Base-by-base conservation (phyloP, 805 yeast genomes). In the Sugiyamaella valdiviana region DNA sequence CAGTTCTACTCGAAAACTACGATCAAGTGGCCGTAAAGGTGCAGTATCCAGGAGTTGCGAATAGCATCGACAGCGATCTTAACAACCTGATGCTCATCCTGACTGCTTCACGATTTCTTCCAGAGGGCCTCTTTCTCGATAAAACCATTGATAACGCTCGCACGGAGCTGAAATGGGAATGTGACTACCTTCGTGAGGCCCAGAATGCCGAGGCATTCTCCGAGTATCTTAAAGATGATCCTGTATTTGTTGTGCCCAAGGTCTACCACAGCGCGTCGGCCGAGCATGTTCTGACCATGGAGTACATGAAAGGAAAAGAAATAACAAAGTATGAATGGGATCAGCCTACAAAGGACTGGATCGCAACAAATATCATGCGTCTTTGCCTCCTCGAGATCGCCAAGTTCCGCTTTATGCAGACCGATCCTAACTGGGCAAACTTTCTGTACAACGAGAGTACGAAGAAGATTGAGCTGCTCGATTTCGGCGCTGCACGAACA, bases 361-460 rank as follows among this genome's bases (percentile, higher is more conserved):
- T 93, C 45, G 95, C 95, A 15, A 78, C 86, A 2, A 77, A 83
- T 55, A 81, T 93, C 45, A 85, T 93, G 96, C 77, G 87, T 55
- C 72, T 93, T 38, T 89, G 96, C 61, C 70, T 93, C 42, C 73
- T 77, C 57, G 99, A 93, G 67, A 85, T 93, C 64, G 86, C 89
- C 12, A 71, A 78, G 57, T 90, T 84, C 70, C 78, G 77, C 60
- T 91, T 83, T 69, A 93, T 93, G 99, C 99, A 93, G 69, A 91
- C 98, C 1, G 99, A 93, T 69, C 99, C 99, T 45, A 93, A 93
- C 66, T 93, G 99, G 99, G 97, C 99, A 40, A 93, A 93, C 65
- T 93, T 93, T 69, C 68, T 93, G 51, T 89, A 85, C 70, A 89
- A 93, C 61, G 72, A 72, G 29, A 57, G 70, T n/a, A 80, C 89